phyloP scores from a whole-genome alignment of 306 rosid species.

The Cicer chorassanicum region DNA sequence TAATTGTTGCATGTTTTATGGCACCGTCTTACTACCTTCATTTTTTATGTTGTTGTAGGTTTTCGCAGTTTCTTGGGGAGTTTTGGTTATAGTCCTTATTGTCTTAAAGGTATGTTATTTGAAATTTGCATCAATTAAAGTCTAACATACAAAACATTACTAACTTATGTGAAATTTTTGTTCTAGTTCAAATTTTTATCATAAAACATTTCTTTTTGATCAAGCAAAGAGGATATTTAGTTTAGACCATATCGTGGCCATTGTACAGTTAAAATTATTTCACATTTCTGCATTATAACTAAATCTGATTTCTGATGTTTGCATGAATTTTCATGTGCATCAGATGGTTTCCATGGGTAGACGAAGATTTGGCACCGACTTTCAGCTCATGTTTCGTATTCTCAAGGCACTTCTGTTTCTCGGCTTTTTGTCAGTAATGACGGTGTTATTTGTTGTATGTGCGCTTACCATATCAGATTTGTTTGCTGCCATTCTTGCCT shows the following conservation, averaged over 20 bases:
- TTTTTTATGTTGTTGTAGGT: slow-evolving; percentile 56
- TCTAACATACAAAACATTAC: background rate
- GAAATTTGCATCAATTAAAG: slow-evolving; percentile 16
- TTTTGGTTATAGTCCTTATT: slow-evolving; percentile 65
- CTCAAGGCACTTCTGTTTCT: slow-evolving; percentile 92
- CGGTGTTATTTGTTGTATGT: slow-evolving; percentile 78
- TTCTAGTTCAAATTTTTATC: slow-evolving; percentile 4
- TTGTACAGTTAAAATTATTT: slow-evolving; percentile 9
- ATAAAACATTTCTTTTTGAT: background rate
- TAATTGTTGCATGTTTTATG: slow-evolving; percentile 23
- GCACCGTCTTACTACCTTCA: slow-evolving; percentile 40
- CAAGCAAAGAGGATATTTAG: slow-evolving; percentile 7
- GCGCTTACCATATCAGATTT: slow-evolving; percentile 87
- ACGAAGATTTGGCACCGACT: slow-evolving; percentile 83
- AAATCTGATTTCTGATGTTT: slow-evolving; percentile 25
- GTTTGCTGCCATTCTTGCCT: slow-evolving; percentile 86
- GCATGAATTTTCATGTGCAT: slow-evolving; percentile 39
- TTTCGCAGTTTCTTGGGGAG: slow-evolving; percentile 87
- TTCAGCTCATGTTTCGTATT: slow-evolving; percentile 91
- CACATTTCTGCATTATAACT: background rate
- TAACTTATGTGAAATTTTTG: background rate
- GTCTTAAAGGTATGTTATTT: slow-evolving; percentile 76
- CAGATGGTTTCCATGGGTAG: slow-evolving; percentile 97
- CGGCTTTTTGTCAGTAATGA: slow-evolving; percentile 90
- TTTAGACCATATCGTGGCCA: background rate